Base-by-base conservation (phyloP, 176 grass and related monocot genomes). In the Juncus inflexus region DNA sequence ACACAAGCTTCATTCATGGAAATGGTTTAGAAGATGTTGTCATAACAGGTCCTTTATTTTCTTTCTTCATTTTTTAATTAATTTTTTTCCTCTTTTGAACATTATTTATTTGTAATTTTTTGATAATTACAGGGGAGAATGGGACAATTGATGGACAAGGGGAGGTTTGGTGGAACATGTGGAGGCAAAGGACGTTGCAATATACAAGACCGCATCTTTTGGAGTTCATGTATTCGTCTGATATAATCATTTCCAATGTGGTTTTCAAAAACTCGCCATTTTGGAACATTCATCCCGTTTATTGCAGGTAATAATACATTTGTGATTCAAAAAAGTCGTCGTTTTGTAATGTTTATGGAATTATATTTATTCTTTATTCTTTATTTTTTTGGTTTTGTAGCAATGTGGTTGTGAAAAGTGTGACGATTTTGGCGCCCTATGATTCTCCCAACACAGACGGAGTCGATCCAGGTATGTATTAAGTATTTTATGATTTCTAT, bases 201-300 rank as follows among this genome's bases (percentile, higher is more conserved):
- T 91, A 83, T 71, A 97, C 94, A 52, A 84, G 94, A 62, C 87
- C 88, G 5, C 68, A 89, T 76, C 63, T 97, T 10, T 61, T 89
- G 35, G 88, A 97, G 83, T 67, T 97, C 15, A 86, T 86, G 80
- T 78, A 83, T 65, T 91, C 85, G 38, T 86, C 80, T n/a, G 77
- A 91, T 79, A 64, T 86, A 15, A 68, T 97, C 7, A 77, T 97
- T 64, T 91, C 85, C 45, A 81, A 89, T 66, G 52, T 91, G 9
- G 75, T 91, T 37, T 89, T 97, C 62, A 76, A 62, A 71, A 81
- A 91, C 69, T 97, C 94, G 0, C 87, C 87, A 0, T 97, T 97
- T 70, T 91, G 94, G 94, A 97, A 91, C 69, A 91, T 97, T 55
- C 88, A 97, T 80, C 88, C 88, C 79, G 94, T 97, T 77, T 97